phyloP scores from a whole-genome alignment of 345 rosid species.

The Toxicodendron radicans region DNA sequence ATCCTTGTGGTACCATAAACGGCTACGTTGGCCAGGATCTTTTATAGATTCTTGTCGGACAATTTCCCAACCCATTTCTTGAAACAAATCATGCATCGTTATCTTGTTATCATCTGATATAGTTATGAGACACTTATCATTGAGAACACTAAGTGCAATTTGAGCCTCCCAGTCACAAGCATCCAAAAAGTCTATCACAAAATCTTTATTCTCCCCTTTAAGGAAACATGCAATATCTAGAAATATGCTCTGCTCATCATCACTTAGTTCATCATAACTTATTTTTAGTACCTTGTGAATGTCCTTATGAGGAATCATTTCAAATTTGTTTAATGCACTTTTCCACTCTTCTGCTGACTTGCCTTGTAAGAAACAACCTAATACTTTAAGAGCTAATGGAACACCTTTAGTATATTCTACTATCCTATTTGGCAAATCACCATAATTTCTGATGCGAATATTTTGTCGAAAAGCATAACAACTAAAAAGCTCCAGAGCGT shows the following conservation, averaged over 20 bases:
- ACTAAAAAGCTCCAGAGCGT: slow-evolving; percentile 21
- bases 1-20: slow-evolving; percentile 16
- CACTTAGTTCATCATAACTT: slow-evolving; percentile 17
- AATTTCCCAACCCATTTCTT: slow-evolving; percentile 40
- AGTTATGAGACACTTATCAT: slow-evolving; percentile 36
- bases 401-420: slow-evolving; percentile 12
- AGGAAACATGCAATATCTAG: slow-evolving; percentile 50
- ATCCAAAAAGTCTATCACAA: slow-evolving; percentile 21
- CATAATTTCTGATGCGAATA: background rate
- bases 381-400: slow-evolving; percentile 23
- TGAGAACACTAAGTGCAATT: slow-evolving; percentile 9
- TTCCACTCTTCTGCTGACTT: background rate
- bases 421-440: background rate
- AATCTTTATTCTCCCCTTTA: slow-evolving; percentile 19
- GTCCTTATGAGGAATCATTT: background rate
- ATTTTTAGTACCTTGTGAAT: slow-evolving; percentile 10
- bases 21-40: slow-evolving; percentile 22
- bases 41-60: slow-evolving; percentile 17
- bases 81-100: slow-evolving; percentile 42
- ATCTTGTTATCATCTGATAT: slow-evolving; percentile 21
- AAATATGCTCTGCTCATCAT: slow-evolving; percentile 29
- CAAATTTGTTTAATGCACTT: background rate
- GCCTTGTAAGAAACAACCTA: slow-evolving; percentile 14
- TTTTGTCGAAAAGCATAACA: slow-evolving; percentile 10
- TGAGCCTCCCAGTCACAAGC: background rate